These are phyloP conservation scores for Parascedosporium putredinis DNA, from an alignment of 2,329 filamentous ascomycete species.

Conservation along the genomic window DNA sequence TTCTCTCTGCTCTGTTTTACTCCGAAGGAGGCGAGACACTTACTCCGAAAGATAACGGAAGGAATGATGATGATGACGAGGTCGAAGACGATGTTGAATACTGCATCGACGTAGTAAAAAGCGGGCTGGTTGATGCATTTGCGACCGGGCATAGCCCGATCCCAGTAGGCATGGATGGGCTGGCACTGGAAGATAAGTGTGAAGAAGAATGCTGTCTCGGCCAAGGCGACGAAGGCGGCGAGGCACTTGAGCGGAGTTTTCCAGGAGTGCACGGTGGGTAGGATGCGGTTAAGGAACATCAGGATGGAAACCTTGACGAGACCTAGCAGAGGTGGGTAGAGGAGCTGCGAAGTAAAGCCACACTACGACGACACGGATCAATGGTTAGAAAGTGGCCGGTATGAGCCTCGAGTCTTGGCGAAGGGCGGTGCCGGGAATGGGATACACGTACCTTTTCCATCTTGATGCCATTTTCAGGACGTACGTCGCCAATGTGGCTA, in stretches of 20 bases:
- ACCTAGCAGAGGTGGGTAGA: not conserved
- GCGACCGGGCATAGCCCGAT: not conserved
- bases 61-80: constrained; percentile 1
- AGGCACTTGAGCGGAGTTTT: not conserved
- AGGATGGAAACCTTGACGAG: constrained; percentile 1
- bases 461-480: not conserved
- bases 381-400: not conserved
- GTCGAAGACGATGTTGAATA: not conserved
- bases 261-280: not conserved
- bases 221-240: not conserved
- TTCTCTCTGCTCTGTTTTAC: too few species aligned
- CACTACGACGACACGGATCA: not conserved
- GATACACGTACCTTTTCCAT: not conserved
- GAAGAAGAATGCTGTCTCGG: not conserved
- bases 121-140: not conserved
- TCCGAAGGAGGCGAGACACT: too few species aligned
- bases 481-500: not conserved
- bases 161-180: not conserved
- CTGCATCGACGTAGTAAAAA: not conserved
- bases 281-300: not conserved
- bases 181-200: not conserved
- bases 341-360: not conserved
- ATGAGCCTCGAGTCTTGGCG: not conserved
- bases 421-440: not conserved
- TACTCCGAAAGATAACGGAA: not conserved